Evolutionary conservation across 805 yeast genomes (phyloP).

Genomic region (Saccharomycodes ludwigii): DNA sequence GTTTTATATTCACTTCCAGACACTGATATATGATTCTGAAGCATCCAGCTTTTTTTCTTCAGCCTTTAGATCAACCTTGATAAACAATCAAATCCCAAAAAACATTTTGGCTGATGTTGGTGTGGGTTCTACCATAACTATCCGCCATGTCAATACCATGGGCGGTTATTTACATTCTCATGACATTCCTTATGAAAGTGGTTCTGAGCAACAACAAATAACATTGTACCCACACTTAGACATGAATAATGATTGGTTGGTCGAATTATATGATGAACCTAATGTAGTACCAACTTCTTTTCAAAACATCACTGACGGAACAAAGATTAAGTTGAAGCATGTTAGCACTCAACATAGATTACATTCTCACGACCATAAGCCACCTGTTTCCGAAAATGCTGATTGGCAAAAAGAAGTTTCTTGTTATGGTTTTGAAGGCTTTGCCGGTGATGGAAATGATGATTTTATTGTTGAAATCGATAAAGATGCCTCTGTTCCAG

Average conservation of each 20-base stretch:
- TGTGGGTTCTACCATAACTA: slow-evolving; percentile 50
- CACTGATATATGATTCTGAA: slow-evolving; percentile 50
- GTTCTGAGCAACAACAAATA: slow-evolving; percentile 76
- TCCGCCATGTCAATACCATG: slow-evolving; percentile 57
- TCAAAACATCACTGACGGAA: slow-evolving; percentile 52
- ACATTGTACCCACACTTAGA: slow-evolving; percentile 74
- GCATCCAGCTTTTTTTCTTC: slow-evolving; percentile 63
- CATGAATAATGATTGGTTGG: slow-evolving; percentile 56
- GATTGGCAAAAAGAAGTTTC: slow-evolving; percentile 84
- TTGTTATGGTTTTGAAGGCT: slow-evolving; percentile 65
- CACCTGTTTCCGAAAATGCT: slow-evolving; percentile 51
- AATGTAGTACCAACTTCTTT: slow-evolving; percentile 39
- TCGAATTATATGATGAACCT: slow-evolving; percentile 51
- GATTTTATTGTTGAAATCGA: slow-evolving; percentile 71
- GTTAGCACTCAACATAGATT: slow-evolving; percentile 46
- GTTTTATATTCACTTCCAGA: slow-evolving; percentile 51
- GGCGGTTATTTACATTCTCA: slow-evolving; percentile 86
- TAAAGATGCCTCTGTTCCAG: slow-evolving; percentile 34
- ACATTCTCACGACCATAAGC: slow-evolving; percentile 75
- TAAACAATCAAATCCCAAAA: slow-evolving; percentile 47
- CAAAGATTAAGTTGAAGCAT: slow-evolving; percentile 59
- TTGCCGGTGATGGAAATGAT: slow-evolving; percentile 75
- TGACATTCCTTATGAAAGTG: slow-evolving; percentile 54
- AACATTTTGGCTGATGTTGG: slow-evolving; percentile 57
- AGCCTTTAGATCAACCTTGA: slow-evolving; percentile 54